Evolutionary conservation across 2,329 filamentous ascomycete species (phyloP).

Genomic region (Apiospora pterosperma): DNA sequence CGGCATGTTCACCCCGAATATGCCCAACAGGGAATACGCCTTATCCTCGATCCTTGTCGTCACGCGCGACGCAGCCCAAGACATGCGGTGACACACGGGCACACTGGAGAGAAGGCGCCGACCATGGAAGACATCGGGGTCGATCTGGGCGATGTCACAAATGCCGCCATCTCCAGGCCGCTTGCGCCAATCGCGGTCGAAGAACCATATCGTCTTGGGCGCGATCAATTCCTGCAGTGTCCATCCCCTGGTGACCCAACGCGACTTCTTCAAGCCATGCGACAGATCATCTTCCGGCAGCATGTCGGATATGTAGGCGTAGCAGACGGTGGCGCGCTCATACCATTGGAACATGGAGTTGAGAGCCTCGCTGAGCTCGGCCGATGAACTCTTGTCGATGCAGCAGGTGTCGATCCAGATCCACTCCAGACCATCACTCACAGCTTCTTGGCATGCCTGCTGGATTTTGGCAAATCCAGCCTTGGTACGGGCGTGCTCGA

Average conservation of each 20-base stretch:
- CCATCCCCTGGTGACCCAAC: constrained; percentile 5
- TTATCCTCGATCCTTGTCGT: constrained; percentile 24
- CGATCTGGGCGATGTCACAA: not conserved
- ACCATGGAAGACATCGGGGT: not conserved
- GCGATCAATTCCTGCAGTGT: constrained; percentile 18
- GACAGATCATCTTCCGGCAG: not conserved
- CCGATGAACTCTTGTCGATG: not conserved
- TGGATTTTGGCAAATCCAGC: constrained; percentile 11
- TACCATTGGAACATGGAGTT: constrained; percentile 17
- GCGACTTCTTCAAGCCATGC: not conserved
- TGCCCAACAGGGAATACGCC: constrained; percentile 28
- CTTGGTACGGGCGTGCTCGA: not conserved
- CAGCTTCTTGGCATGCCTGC: constrained; percentile 9
- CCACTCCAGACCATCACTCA: not conserved
- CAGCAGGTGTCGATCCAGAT: constrained; percentile 6
- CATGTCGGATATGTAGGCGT: constrained; percentile 13
- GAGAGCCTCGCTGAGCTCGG: constrained; percentile 6
- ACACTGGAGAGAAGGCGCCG: not conserved
- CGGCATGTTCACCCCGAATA: constrained; percentile 29
- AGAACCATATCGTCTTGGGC: constrained; percentile 12
- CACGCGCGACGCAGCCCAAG: constrained; percentile 23
- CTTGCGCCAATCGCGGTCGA: constrained; percentile 11
- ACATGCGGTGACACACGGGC: not conserved
- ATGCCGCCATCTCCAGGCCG: not conserved
- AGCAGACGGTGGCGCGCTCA: constrained; percentile 9